phyloP scores from a whole-genome alignment of 768 basidiomycete genomes.

The Tulasnella sp. region DNA sequence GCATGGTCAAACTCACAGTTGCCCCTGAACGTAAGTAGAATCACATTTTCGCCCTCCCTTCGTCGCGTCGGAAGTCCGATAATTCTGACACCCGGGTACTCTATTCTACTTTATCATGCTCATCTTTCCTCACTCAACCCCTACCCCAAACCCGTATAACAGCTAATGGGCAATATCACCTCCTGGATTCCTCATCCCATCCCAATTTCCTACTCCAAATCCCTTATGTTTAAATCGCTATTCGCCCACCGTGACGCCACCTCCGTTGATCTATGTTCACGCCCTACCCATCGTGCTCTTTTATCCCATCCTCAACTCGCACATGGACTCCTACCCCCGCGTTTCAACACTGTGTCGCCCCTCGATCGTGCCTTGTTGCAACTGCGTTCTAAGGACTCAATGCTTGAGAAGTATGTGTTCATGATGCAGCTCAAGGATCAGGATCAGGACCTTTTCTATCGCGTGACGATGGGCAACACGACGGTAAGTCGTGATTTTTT shows the following conservation, averaged over 20 bases:
- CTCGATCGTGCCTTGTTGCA: conserved; percentile 52
- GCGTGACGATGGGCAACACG: conserved; percentile 61
- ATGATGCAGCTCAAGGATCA: conserved; percentile 63
- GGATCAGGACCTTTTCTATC: conserved; percentile 69
- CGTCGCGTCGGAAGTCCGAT: too few relatives aligned
- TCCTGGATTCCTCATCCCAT: neutral
- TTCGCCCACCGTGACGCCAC: neutral
- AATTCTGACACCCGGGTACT: too few relatives aligned
- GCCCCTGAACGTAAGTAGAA: conserved; percentile 44
- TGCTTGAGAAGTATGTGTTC: conserved; percentile 79
- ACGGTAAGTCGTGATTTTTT: conserved; percentile 40
- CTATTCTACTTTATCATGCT: conserved; percentile 1
- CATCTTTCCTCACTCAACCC: conserved; percentile 13
- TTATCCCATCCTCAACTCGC: conserved; percentile 36
- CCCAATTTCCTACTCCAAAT: conserved; percentile 12
- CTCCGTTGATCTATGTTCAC: neutral
- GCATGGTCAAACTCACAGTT: conserved; percentile 47
- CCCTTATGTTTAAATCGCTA: conserved; percentile 15
- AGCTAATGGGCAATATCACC: too few relatives aligned
- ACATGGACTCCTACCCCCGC: conserved; percentile 53
- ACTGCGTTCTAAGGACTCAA: conserved; percentile 60
- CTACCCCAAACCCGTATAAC: too few relatives aligned
- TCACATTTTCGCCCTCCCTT: too few relatives aligned
- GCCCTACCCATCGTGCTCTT: neutral
- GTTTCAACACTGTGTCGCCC: conserved; percentile 44